Percentiles rank a stretch among this genome's conserved stretches.
Evolutionary conservation across 2,329 filamentous ascomycete species (phyloP).

Genomic region (Hypoxylon sp.): DNA sequence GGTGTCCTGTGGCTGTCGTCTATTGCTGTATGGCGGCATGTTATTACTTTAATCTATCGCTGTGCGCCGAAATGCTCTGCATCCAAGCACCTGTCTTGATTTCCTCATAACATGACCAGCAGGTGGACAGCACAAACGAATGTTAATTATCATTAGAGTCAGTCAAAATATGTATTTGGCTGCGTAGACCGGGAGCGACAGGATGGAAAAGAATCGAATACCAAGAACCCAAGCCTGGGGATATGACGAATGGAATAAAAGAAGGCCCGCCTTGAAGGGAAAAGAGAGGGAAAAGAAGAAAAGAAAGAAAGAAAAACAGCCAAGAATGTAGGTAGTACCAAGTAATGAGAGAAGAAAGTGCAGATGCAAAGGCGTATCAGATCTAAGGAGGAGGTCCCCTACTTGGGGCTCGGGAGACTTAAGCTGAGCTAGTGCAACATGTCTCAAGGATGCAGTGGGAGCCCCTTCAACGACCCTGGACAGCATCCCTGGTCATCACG

Average conservation of each 20-base stretch:
- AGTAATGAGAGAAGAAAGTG: slow-evolving; percentile 42
- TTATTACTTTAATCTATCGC: slow-evolving; percentile 34
- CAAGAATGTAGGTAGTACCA: slow-evolving; percentile 38
- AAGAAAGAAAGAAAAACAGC: slow-evolving; percentile 38
- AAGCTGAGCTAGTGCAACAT: slow-evolving; percentile 43
- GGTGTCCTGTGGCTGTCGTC: slow-evolving; percentile 37
- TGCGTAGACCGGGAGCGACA: slow-evolving; percentile 41
- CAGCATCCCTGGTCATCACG: slow-evolving; percentile 32
- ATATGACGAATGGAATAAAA: slow-evolving; percentile 47
- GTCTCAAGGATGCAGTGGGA: slow-evolving; percentile 44
- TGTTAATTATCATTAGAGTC: slow-evolving; percentile 31
- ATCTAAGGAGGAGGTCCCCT: slow-evolving; percentile 41
- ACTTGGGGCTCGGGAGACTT: slow-evolving; percentile 37
- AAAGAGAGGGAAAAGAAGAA: slow-evolving; percentile 36
- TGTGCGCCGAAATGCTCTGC: slow-evolving; percentile 48
- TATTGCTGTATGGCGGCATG: slow-evolving; percentile 48
- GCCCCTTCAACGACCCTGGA: slow-evolving; percentile 38
- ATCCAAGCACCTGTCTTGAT: slow-evolving; percentile 42
- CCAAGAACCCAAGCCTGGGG: slow-evolving; percentile 45
- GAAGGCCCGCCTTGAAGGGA: slow-evolving; percentile 51
- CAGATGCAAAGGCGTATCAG: slow-evolving; percentile 42
- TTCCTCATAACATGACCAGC: slow-evolving; percentile 48
- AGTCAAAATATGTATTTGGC: slow-evolving; percentile 20
- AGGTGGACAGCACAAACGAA: slow-evolving; percentile 34
- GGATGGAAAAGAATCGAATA: slow-evolving; percentile 39